phyloP scores from a whole-genome alignment of 495 filamentous ascomycete species.

The Penicillium taxi region DNA sequence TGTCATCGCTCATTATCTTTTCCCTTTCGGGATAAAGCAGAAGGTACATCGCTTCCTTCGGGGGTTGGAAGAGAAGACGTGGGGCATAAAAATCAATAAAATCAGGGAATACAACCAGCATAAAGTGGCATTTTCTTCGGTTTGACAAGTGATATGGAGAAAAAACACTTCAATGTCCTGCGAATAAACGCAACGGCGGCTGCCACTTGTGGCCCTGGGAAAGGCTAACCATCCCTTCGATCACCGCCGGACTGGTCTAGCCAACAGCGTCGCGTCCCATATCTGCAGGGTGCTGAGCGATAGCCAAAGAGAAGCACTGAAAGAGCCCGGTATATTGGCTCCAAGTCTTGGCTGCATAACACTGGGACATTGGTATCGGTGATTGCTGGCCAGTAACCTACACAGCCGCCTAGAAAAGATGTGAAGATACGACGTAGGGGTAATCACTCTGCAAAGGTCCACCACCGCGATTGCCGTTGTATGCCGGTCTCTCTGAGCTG shows the following conservation, averaged over 20 bases:
- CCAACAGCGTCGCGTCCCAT: conserved; percentile 21
- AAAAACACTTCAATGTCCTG: not conserved
- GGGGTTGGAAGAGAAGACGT: not conserved
- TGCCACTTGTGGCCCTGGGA: conserved; percentile 12
- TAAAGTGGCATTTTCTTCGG: too few species aligned
- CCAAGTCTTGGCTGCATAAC: conserved; percentile 9
- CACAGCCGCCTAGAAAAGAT: conserved; percentile 9
- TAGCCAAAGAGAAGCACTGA: conserved; percentile 11
- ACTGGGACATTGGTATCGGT: conserved; percentile 9
- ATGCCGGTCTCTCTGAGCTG: conserved; percentile 17
- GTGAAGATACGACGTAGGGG: conserved; percentile 5
- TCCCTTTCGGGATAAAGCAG: conserved; percentile 4
- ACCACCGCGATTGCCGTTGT: conserved; percentile 6
- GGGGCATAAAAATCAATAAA: not conserved
- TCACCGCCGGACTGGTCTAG: conserved; percentile 17
- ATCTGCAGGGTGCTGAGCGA: conserved; percentile 1
- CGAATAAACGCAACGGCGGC: conserved; percentile 14
- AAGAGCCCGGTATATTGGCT: conserved; percentile 10
- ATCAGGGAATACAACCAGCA: not conserved
- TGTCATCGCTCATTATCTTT: conserved; percentile 5
- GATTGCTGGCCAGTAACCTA: conserved; percentile 11
- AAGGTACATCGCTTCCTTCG: not conserved
- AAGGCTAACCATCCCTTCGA: conserved; percentile 17
- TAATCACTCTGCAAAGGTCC: conserved; percentile 7
- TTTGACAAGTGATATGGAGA: conserved; percentile 2